Evolutionary conservation across 2,329 filamentous ascomycete genomes (phyloP).

Genomic region (Spiromastix sp.): DNA sequence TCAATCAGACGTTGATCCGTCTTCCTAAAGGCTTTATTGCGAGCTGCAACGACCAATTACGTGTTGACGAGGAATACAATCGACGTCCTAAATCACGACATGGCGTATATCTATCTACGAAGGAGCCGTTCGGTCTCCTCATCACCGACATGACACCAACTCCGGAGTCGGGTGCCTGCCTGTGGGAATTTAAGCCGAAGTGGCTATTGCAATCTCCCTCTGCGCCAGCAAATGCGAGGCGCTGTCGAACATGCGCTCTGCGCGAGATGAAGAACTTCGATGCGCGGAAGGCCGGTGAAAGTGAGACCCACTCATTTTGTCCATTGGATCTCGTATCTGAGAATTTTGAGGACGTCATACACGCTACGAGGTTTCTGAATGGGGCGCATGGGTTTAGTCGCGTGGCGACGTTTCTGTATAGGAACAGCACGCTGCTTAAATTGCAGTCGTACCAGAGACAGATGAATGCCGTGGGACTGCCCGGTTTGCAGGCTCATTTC

Average conservation of each 20-base stretch:
- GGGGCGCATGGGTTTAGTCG: slow-evolving; percentile 21
- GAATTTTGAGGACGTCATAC: slow-evolving; percentile 33
- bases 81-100: slow-evolving; percentile 39
- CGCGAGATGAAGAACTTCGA: slow-evolving; percentile 38
- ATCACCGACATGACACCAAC: slow-evolving; percentile 61
- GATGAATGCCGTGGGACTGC: slow-evolving; percentile 25
- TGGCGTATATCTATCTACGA: slow-evolving; percentile 42
- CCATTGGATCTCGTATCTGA: slow-evolving; percentile 53
- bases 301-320: slow-evolving; percentile 42
- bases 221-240: slow-evolving; percentile 50
- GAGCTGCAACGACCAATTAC: slow-evolving; percentile 46
- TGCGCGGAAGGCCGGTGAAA: slow-evolving; percentile 18
- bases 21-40: slow-evolving; percentile 35
- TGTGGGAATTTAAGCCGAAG: slow-evolving; percentile 75
- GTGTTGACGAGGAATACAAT: slow-evolving; percentile 34
- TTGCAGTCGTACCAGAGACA: slow-evolving; percentile 24
- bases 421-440: slow-evolving; percentile 24
- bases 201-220: slow-evolving; percentile 70
- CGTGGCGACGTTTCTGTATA: slow-evolving; percentile 25
- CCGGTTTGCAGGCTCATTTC: slow-evolving; percentile 25
- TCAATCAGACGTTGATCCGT: slow-evolving; percentile 45
- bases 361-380: slow-evolving; percentile 30
- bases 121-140: slow-evolving; percentile 54
- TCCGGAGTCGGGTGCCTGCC: slow-evolving; percentile 20
- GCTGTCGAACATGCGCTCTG: slow-evolving; percentile 67